These are phyloP conservation scores for Entonaema liquescens DNA, from an alignment of 495 filamentous ascomycete genomes.

Conservation along the genomic window DNA sequence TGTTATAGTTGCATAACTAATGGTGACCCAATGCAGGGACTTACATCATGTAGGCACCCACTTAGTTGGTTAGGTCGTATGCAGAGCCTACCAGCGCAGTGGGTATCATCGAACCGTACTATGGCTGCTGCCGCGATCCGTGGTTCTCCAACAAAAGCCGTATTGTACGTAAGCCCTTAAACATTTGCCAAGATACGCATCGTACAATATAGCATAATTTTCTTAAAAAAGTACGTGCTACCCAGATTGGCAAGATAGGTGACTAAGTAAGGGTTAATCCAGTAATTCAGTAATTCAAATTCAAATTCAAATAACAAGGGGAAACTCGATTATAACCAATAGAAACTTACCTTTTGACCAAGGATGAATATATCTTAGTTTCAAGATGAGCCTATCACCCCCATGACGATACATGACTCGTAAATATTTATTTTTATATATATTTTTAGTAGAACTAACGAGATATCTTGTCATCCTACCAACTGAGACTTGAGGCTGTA, in stretches of 20 bases:
- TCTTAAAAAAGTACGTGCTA: constrained; percentile 5
- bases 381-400: constrained; percentile 31
- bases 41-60: constrained; percentile 34
- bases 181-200: constrained; percentile 7
- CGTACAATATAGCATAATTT: constrained; percentile 23
- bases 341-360: constrained; percentile 9
- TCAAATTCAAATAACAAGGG: constrained; percentile 11
- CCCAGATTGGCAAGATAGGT: constrained; percentile 1
- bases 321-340: constrained; percentile 16
- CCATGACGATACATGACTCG: constrained; percentile 5
- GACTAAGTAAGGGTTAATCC: no score
- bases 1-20: constrained; percentile 17
- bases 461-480: neutral
- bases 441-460: neutral
- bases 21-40: constrained; percentile 36
- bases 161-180: constrained; percentile 15
- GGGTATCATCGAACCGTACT: constrained; percentile 27
- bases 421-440: constrained; percentile 14
- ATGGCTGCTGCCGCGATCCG: constrained; percentile 32
- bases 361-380: constrained; percentile 16
- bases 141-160: constrained; percentile 8
- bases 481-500: neutral
- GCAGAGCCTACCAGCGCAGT: constrained; percentile 13
- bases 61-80: constrained; percentile 21
- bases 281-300: no score